Conservation (phyloP, 257 asterid species). For the Scutellaria baicalensis region DNA sequence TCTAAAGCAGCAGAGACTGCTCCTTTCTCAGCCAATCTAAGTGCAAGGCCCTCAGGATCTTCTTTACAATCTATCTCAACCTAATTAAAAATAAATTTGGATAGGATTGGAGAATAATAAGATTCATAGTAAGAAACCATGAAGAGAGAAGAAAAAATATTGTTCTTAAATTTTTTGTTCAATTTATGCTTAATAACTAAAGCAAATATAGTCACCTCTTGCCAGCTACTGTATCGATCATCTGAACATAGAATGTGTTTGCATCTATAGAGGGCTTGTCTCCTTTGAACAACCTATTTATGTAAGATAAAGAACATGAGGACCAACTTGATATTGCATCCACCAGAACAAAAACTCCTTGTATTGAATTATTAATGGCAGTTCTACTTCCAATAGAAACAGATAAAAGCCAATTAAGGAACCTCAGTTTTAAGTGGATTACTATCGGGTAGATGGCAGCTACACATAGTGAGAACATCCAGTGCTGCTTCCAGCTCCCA, state of each 20-base stretch:
- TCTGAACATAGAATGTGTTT: constrained; percentile 90
- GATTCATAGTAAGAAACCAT: neutral
- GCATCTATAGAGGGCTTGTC: constrained; percentile 80
- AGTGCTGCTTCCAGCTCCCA: constrained; percentile 97
- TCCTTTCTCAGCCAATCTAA: constrained; percentile 95
- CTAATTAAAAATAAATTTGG: constrained; percentile 28
- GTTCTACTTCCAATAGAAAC: neutral
- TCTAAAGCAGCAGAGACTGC: constrained; percentile 92
- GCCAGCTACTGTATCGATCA: constrained; percentile 86
- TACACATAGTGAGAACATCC: constrained; percentile 94
- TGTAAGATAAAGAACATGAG: constrained; percentile 1
- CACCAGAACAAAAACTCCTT: constrained; percentile 10
- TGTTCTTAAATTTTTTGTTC: neutral
- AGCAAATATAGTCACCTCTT: constrained; percentile 53
- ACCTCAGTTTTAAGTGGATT: constrained; percentile 78
- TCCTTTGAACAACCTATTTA: constrained; percentile 68
- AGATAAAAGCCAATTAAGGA: constrained; percentile 16
- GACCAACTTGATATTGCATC: constrained; percentile 9
- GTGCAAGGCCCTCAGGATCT: constrained; percentile 98
- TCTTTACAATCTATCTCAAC: constrained; percentile 89
- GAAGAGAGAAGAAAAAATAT: neutral
- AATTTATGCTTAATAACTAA: neutral
- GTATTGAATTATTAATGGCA: neutral
- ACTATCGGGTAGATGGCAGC: constrained; percentile 67
- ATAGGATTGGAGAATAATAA: neutral